phyloP scores from a whole-genome alignment of 139 green algal species.

The Chlamydomonas incerta region DNA sequence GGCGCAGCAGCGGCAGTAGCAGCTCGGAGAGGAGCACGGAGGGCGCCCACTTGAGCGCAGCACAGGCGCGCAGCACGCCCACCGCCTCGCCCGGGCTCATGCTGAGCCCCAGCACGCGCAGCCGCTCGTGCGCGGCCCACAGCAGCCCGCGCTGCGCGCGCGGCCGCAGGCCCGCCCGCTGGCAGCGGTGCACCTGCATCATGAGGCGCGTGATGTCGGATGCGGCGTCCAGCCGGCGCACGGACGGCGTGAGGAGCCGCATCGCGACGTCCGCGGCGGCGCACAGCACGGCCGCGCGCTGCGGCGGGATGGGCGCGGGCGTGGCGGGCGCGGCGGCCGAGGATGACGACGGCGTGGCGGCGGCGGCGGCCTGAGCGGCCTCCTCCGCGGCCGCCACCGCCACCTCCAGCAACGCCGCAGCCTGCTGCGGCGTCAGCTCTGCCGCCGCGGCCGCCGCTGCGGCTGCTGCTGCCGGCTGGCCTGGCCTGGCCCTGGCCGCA shows the following conservation, averaged over 20 bases:
- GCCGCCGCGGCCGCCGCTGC: no score
- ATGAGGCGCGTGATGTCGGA: background rate
- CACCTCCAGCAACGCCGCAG: no score
- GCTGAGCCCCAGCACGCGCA: background rate
- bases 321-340: background rate
- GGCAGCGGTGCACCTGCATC: background rate
- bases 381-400: background rate
- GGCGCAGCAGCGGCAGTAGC: constrained; percentile 1
- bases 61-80: constrained; percentile 6
- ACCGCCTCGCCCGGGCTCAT: background rate
- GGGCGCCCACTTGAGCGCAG: constrained; percentile 5
- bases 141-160: background rate
- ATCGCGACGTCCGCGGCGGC: background rate
- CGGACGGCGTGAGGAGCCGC: background rate
- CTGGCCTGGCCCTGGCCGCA: no score
- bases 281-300: background rate
- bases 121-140: constrained; percentile 21
- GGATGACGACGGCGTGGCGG: background rate
- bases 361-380: background rate
- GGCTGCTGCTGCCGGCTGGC: no score
- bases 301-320: background rate
- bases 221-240: background rate
- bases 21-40: constrained; percentile 6
- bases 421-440: no score
- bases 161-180: background rate